phyloP scores from a whole-genome alignment of 345 rosid genomes.

The Lepidium sativum region DNA sequence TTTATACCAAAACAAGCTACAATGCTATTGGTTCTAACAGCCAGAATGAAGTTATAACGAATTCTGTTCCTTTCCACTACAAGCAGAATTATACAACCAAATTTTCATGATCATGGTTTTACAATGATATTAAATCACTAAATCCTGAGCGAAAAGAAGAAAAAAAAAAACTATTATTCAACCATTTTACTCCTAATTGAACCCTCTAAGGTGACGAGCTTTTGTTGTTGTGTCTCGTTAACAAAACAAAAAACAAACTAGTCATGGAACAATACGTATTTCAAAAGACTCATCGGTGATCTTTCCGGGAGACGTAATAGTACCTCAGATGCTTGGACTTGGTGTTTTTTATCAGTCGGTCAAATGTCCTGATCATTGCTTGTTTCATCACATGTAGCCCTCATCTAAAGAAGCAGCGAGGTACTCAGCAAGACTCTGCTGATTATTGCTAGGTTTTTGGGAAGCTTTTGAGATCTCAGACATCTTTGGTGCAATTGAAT shows the following conservation, averaged over 20 bases:
- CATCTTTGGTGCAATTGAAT: conserved; percentile 41
- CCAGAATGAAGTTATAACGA: neutral
- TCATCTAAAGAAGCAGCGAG: conserved; percentile 75
- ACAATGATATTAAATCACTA: neutral
- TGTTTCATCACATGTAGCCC: conserved; percentile 29
- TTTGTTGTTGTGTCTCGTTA: neutral
- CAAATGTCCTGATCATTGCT: conserved; percentile 12
- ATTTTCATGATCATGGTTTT: neutral
- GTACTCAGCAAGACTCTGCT: conserved; percentile 72
- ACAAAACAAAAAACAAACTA: neutral
- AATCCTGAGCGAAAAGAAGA: neutral
- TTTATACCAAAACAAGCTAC: neutral
- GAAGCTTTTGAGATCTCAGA: conserved; percentile 35
- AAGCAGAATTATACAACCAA: neutral
- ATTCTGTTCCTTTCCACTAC: neutral
- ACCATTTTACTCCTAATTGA: neutral
- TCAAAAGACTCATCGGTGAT: neutral
- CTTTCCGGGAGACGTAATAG: neutral
- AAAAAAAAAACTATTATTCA: neutral
- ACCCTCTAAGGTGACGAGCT: neutral
- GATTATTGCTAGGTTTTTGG: conserved; percentile 30
- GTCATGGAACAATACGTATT: neutral
- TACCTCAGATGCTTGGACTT: neutral
- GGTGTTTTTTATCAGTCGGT: neutral
- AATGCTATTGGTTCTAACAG: neutral